Base-by-base conservation (phyloP, 805 yeast genomes). In the Yarrowia divulgata region DNA sequence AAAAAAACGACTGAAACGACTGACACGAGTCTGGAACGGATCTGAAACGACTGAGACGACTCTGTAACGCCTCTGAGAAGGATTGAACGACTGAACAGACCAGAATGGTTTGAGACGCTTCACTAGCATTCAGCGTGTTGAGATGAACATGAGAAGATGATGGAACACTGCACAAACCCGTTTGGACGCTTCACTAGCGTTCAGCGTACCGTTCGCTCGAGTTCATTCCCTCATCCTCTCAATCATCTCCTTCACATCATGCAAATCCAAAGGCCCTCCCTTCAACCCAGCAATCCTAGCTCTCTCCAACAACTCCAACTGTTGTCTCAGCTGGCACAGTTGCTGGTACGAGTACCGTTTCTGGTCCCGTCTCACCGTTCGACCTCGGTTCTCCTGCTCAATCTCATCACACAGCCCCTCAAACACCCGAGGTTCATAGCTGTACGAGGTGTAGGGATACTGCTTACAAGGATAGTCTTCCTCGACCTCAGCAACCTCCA, bases 211-310 rank as follows among this genome's bases (percentile, higher is more conserved):
- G 35, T 34, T 8, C 35, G 8, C 35, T 35, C n/a, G n/a, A n/a
- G n/a, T n/a, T n/a, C 4, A 54, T 32, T 58, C 50, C 35, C 66
- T 19, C 66, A 60, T 60, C 66, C 34, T 45, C 14, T 60, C 66
- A 45, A 60, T 60, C 66, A 60, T 60, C 40, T 60, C 66, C 32
- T 48, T n/a, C 16, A 63, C 68, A 23, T 63, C 68, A n/a, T 63
- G 68, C 35, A 63, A 14, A 23, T 63, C 68, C 68, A 63, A n/a
- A 9, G 68, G 68, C 2, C 68, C 68, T 10, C 57, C 57, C 57
- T 63, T 63, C 37, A 63, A 23, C 1, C 68, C 68, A 1, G 68
- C 57, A 8, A 63, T 63, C 4, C 68, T 4, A 6, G 68, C 68
- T 13, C 68, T 34, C 39, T 63, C 68, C 19, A 63, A 32, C 46